Percentiles rank a stretch among this genome's conserved stretches.
Evolutionary conservation across 2,329 filamentous ascomycete species (phyloP).

Genomic region (Knufia petricola): DNA sequence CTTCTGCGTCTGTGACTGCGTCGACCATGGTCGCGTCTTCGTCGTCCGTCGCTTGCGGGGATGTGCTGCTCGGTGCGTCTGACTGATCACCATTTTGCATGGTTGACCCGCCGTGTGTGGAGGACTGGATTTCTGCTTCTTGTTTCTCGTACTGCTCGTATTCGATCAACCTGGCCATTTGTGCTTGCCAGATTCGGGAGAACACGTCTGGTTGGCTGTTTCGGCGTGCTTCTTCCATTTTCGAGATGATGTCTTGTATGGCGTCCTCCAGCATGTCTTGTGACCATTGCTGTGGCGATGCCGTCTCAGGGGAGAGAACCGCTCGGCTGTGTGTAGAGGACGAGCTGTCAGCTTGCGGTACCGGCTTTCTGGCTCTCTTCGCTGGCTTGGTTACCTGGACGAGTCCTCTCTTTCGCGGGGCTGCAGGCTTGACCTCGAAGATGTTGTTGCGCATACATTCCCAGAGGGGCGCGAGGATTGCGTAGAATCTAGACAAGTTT

Average conservation of each 20-base stretch:
- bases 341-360: not conserved
- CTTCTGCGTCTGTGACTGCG: not conserved
- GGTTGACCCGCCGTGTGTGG: not conserved
- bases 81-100: not conserved
- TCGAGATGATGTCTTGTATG: conserved; percentile 12
- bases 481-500: conserved; percentile 12
- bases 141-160: conserved; percentile 1
- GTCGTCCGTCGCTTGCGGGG: not conserved
- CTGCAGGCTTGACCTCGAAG: conserved; percentile 10
- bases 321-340: not conserved
- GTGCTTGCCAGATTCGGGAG: conserved; percentile 9
- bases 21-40: not conserved
- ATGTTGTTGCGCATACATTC: conserved; percentile 16
- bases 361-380: not conserved
- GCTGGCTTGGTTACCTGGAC: no score
- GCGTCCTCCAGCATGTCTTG: conserved; percentile 11
- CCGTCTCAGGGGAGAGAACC: not conserved
- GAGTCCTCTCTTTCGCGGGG: not conserved
- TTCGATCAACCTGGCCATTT: conserved; percentile 15
- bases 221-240: conserved; percentile 9
- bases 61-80: not conserved
- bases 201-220: conserved; percentile 13
- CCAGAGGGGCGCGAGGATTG: conserved; percentile 15
- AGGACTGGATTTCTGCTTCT: not conserved
- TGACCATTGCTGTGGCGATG: conserved; percentile 6